phyloP scores from a whole-genome alignment of 495 filamentous ascomycete genomes.

The Neurospora sp. region DNA sequence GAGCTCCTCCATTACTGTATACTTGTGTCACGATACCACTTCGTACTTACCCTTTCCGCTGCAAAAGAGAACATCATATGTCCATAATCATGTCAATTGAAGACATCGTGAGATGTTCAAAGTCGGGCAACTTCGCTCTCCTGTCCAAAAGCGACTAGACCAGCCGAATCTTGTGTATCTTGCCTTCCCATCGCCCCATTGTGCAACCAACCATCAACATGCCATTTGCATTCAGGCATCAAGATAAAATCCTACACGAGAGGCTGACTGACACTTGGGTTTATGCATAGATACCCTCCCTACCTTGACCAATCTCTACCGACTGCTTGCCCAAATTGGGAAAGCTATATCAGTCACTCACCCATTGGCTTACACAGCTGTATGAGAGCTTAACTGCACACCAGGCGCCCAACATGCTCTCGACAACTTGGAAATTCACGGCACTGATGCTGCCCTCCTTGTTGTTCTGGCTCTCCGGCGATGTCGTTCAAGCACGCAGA shows the following conservation, averaged over 20 bases:
- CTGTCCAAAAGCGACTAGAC: background rate
- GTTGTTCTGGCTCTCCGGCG: background rate
- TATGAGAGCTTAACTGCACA: background rate
- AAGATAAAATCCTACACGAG: background rate
- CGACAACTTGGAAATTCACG: background rate
- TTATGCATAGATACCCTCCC: background rate
- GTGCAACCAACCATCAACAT: background rate
- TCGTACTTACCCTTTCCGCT: background rate
- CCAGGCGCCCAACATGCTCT: background rate
- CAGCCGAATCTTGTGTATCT: background rate
- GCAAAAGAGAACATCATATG: background rate
- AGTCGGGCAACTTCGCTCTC: background rate
- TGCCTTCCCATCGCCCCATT: background rate
- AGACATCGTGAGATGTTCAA: background rate
- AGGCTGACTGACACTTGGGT: background rate
- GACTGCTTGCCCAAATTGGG: background rate
- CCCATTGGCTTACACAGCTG: background rate
- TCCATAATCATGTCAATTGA: background rate
- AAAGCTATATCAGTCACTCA: background rate
- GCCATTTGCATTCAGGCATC: background rate
- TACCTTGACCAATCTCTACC: background rate
- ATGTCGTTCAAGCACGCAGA: background rate
- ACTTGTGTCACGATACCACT: background rate
- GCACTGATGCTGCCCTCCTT: background rate
- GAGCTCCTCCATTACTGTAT: background rate